These are phyloP conservation scores for Apodospora peruviana DNA, from an alignment of 495 filamentous ascomycete genomes.

Conservation along the genomic window DNA sequence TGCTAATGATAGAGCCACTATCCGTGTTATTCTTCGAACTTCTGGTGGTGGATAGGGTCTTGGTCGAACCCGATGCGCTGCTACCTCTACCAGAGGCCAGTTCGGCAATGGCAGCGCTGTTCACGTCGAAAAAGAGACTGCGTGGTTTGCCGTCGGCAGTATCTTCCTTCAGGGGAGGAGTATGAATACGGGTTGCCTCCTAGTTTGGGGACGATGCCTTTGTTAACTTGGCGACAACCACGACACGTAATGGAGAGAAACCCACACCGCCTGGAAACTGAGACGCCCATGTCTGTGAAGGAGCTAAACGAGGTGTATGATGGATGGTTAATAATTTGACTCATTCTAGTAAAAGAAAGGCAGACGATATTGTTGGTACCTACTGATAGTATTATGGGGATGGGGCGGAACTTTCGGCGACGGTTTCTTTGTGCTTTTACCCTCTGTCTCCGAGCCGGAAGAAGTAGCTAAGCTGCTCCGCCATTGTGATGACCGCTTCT, in stretches of 20 bases:
- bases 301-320: not conserved
- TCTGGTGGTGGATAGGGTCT: no score
- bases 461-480: not conserved
- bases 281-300: conserved; percentile 7
- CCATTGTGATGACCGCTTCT: not conserved
- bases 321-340: not conserved
- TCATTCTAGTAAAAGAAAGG: no score
- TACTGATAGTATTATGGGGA: no score
- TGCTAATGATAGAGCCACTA: not conserved
- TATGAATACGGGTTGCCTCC: conserved; percentile 43
- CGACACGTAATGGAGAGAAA: not conserved
- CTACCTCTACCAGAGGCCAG: no score
- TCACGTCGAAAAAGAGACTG: conserved; percentile 47
- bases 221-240: not conserved
- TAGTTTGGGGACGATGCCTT: conserved; percentile 14
- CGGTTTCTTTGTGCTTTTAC: no score
- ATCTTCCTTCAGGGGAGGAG: conserved; percentile 37
- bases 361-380: not conserved
- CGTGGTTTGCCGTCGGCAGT: conserved; percentile 24
- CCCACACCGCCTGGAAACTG: conserved; percentile 21
- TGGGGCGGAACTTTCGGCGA: no score
- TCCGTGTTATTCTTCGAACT: no score
- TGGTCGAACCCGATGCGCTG: no score
- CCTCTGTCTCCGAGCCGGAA: no score
- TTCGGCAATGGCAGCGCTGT: no score